Evolutionary conservation across 1,284 basidiomycete species (phyloP), one percentile per base, ranked within the genome.

Genomic region (Tilletia caries): DNA sequence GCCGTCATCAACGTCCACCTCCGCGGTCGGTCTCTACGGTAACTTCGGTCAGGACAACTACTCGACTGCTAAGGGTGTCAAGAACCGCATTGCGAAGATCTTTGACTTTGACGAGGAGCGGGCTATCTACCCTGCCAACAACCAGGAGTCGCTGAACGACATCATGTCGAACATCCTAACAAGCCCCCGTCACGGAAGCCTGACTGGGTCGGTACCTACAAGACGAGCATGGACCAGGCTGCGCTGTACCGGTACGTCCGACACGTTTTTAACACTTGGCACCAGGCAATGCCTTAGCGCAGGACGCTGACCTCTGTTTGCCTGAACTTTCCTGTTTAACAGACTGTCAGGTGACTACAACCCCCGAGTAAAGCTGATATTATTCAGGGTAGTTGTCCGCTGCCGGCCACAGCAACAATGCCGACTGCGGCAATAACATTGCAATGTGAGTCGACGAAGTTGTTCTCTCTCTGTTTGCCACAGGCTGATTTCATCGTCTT

Each of bases 1-100:
- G 86, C 90, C 69, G 94, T 98, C 62, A 86, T 97, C 75, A 89
- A 89, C 69, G 89, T 98, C 34, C 95, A 98, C 85, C 86, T 98
- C 66, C 82, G 85, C 67, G 87, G 87, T 95, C 68, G 95, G 95
- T 73, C 90, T 97, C 71, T 94, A 83, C 81, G 95, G 95, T 23
- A 95, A 96, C 85, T 93, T 96, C 83, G 95, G 94, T 33, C 93
- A 97, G 84, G 89, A 89, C 60, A 94, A 91, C 90, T 83, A 83
- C 76, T 81, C 82, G 60, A 82, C 95, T 2, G 95, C 95, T 44
- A 98, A 98, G 85, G 91, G 93, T 69, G 95, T 82, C 50, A 60
- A 74, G 70, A 78, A 79, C 75, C 78, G 77, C 74, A 79, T 77
- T 72, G 48, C 37, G 68, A 77, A 78, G 75, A 82, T 82, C 72